A percentile compares a stretch with the other conserved stretches of the same genome.
phyloP scores from a whole-genome alignment of 2,329 filamentous ascomycete species.

The Xylaria sp. region DNA sequence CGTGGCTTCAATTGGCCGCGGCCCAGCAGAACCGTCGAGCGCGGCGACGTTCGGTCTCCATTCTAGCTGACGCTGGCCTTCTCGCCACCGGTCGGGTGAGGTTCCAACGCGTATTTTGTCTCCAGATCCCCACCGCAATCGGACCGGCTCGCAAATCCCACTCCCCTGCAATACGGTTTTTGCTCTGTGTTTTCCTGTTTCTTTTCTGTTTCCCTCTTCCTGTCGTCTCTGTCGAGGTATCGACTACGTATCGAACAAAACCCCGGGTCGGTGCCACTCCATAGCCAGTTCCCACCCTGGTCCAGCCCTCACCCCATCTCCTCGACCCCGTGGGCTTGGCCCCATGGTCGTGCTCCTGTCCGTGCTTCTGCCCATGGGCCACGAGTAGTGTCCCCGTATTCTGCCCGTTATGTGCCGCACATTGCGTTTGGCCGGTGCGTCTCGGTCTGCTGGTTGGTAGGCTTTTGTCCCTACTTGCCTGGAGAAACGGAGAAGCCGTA shows the following conservation, averaged over 20 bases:
- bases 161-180: constrained; percentile 18
- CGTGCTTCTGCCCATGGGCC: constrained; percentile 23
- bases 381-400: not conserved
- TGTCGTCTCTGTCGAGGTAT: too few species aligned
- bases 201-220: too few species aligned
- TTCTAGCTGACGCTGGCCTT: constrained; percentile 7
- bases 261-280: not conserved
- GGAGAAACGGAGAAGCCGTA: constrained; percentile 1
- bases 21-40: constrained; percentile 11
- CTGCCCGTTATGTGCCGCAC: not conserved
- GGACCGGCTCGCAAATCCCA: constrained; percentile 32
- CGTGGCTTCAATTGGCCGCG: constrained; percentile 23
- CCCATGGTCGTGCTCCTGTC: not conserved
- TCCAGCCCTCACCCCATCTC: constrained; percentile 9
- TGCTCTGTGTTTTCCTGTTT: not conserved
- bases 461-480: not conserved
- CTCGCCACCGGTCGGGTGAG: constrained; percentile 14
- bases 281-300: not conserved
- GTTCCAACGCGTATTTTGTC: constrained; percentile 17
- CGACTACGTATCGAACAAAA: constrained; percentile 1
- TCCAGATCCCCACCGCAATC: constrained; percentile 36
- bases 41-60: constrained; percentile 25
- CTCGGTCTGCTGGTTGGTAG: constrained; percentile 15
- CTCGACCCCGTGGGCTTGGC: constrained; percentile 24
- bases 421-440: constrained; percentile 22